phyloP scores from a whole-genome alignment of 1,284 basidiomycete genomes.

The Sporisorium graminicola region DNA sequence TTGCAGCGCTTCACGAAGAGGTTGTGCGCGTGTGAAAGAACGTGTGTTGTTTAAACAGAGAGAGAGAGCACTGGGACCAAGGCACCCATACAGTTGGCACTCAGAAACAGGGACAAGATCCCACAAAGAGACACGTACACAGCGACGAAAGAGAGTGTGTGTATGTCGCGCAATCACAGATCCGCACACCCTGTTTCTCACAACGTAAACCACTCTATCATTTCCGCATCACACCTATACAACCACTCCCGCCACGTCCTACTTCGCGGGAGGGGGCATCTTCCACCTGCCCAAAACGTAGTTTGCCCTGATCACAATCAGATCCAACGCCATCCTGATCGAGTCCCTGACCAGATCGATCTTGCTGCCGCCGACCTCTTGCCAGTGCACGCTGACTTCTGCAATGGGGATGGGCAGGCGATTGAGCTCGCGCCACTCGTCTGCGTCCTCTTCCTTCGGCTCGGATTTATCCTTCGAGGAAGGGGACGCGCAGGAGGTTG shows the following conservation, averaged over 20 bases:
- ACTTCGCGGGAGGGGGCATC: slow-evolving; percentile 16
- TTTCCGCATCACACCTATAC: no score
- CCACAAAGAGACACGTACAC: no score
- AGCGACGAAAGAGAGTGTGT: no score
- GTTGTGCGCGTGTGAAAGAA: not conserved
- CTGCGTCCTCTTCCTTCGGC: slow-evolving; percentile 6
- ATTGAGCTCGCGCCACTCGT: slow-evolving; percentile 70
- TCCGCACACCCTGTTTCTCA: no score
- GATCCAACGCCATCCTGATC: slow-evolving; percentile 86
- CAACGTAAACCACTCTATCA: not conserved
- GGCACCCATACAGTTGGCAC: no score
- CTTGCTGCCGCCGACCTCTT: slow-evolving; percentile 91
- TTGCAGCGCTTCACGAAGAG: not conserved
- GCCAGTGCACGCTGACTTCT: slow-evolving; percentile 90
- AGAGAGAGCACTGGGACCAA: no score
- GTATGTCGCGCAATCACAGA: no score
- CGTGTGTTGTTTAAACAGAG: no score
- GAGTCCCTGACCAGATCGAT: slow-evolving; percentile 85
- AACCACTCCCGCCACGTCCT: not conserved
- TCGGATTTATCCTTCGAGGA: not conserved
- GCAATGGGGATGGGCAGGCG: slow-evolving; percentile 77
- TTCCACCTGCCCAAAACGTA: slow-evolving; percentile 78
- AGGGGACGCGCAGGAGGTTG: not conserved
- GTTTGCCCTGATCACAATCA: slow-evolving; percentile 85
- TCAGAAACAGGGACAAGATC: no score